Evolutionary conservation across 495 filamentous ascomycete genomes (phyloP).

Genomic region (Sabuloglossum arenarium): DNA sequence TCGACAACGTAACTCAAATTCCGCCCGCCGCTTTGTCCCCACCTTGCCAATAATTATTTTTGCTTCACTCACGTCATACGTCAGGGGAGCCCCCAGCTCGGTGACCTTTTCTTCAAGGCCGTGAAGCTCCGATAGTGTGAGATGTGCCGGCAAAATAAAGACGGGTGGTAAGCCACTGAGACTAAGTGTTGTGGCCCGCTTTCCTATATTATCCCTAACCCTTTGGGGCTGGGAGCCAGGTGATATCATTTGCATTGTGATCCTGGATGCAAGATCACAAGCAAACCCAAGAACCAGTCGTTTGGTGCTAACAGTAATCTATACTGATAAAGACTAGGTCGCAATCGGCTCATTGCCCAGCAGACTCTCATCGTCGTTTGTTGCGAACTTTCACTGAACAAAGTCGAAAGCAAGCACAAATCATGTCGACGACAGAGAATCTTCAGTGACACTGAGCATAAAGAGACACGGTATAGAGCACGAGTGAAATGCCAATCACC

Average conservation of each 20-base stretch:
- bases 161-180: slow-evolving; percentile 40
- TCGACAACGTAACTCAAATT: slow-evolving; percentile 52
- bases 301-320: not conserved
- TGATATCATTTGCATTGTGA: not conserved
- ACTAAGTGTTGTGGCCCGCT: slow-evolving; percentile 1
- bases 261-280: not conserved
- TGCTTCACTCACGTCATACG: slow-evolving; percentile 53
- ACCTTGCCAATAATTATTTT: slow-evolving; percentile 53
- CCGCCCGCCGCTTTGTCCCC: slow-evolving; percentile 42
- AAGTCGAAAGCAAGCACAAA: not conserved
- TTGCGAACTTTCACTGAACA: not conserved
- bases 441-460: not conserved
- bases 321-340: not conserved
- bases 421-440: not conserved
- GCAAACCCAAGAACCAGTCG: not conserved
- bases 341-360: not conserved
- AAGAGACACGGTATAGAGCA: not conserved
- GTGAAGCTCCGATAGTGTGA: slow-evolving; percentile 37
- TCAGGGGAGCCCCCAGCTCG: slow-evolving; percentile 32
- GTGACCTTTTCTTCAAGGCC: slow-evolving; percentile 40
- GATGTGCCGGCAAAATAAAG: slow-evolving; percentile 52
- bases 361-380: not conserved
- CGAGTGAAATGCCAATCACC: not conserved
- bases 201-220: not conserved
- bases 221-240: not conserved